A percentile compares a stretch with the other conserved stretches of the same genome.
These are phyloP conservation scores for Candida sphagnicola DNA, from an alignment of 805 yeast genomes.

Conservation along the genomic window DNA sequence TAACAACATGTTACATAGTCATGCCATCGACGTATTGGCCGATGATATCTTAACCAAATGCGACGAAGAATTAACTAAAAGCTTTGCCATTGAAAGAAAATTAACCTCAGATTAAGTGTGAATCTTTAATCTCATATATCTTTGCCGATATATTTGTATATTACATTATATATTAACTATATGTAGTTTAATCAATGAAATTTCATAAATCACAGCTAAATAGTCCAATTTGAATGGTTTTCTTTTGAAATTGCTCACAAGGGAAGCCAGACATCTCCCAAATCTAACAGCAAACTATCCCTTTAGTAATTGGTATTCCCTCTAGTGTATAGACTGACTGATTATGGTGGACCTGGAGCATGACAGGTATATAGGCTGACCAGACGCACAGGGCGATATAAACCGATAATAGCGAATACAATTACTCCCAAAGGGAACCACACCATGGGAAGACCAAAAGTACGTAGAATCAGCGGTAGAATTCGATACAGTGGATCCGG, in stretches of 20 bases:
- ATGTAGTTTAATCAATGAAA: not conserved
- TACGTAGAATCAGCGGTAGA: conserved; percentile 13
- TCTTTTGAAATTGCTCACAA: no score
- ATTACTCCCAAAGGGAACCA: not conserved
- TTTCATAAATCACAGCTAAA: no score
- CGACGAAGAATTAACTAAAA: conserved; percentile 60
- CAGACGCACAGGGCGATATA: no score
- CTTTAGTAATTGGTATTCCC: no score
- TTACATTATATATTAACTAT: conserved; percentile 10
- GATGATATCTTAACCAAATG: conserved; percentile 68
- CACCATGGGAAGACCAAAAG: conserved; percentile 31
- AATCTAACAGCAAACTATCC: no score
- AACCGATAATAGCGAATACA: not conserved
- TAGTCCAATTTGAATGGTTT: no score
- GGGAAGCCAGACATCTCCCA: no score
- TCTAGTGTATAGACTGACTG: no score
- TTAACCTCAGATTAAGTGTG: conserved; percentile 35
- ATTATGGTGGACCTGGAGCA: no score
- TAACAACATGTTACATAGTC: conserved; percentile 64
- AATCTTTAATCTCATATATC: not conserved
- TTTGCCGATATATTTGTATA: not conserved
- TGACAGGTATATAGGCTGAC: no score
- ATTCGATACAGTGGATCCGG: not conserved
- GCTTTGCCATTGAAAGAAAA: conserved; percentile 55
- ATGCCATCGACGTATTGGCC: conserved; percentile 67